Conservation (phyloP, 441 rosid species). For the Oxalis stricta region DNA sequence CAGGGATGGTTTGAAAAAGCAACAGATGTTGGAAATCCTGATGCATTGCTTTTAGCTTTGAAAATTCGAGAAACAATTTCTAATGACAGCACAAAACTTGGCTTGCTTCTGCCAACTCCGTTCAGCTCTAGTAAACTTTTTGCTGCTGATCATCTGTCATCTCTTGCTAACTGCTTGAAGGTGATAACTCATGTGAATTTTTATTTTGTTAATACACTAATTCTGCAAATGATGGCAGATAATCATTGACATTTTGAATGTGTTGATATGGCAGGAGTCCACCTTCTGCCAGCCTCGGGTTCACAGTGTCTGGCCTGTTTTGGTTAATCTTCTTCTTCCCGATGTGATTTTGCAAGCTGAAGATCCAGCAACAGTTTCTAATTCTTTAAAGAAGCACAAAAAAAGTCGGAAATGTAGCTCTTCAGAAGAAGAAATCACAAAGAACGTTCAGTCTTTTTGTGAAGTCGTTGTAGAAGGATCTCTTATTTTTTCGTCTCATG, state of each 20-base stretch:
- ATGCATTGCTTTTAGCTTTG: slow-evolving; percentile 82
- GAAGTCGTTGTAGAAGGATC: slow-evolving; percentile 58
- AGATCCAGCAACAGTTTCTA: slow-evolving; percentile 42
- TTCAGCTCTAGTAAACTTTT: slow-evolving; percentile 52
- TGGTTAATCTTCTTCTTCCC: slow-evolving; percentile 66
- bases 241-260: neutral
- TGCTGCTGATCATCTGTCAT: slow-evolving; percentile 54
- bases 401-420: slow-evolving; percentile 60
- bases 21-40: slow-evolving; percentile 66
- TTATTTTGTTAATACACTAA: neutral
- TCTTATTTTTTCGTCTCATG: slow-evolving; percentile 79
- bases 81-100: slow-evolving; percentile 29
- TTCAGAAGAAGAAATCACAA: slow-evolving; percentile 63
- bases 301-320: slow-evolving; percentile 72
- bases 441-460: slow-evolving; percentile 41
- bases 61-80: slow-evolving; percentile 48
- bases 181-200: slow-evolving; percentile 17
- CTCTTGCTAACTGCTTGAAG: slow-evolving; percentile 65
- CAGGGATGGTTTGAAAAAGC: slow-evolving; percentile 67
- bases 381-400: slow-evolving; percentile 70
- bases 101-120: slow-evolving; percentile 67
- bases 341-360: slow-evolving; percentile 50
- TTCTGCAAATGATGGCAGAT: neutral
- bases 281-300: slow-evolving; percentile 95
- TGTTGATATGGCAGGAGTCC: slow-evolving; percentile 54